phyloP scores from a whole-genome alignment of 495 filamentous ascomycete genomes.

The Aspergillus haitiensis region DNA sequence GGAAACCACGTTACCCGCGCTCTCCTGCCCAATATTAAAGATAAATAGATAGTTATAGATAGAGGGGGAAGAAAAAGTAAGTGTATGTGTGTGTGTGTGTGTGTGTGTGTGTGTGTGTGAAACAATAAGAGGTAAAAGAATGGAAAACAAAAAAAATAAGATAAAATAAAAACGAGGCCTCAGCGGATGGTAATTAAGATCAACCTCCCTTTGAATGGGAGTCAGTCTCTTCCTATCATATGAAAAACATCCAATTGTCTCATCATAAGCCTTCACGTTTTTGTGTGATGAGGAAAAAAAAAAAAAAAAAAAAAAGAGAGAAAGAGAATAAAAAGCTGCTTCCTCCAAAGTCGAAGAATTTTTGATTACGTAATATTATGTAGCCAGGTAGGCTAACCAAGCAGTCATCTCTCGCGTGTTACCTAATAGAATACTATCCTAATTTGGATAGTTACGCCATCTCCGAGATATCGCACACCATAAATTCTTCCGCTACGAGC shows the following conservation, averaged over 20 bases:
- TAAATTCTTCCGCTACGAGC: slow-evolving; percentile 29
- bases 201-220: slow-evolving; percentile 45
- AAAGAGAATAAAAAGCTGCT: background rate
- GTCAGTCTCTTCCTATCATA: slow-evolving; percentile 68
- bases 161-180: slow-evolving; percentile 33
- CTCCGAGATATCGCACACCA: slow-evolving; percentile 8
- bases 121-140: slow-evolving; percentile 1
- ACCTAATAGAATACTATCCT: background rate
- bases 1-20: too few species aligned
- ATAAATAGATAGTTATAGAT: background rate
- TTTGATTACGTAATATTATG: slow-evolving; percentile 16
- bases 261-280: slow-evolving; percentile 54
- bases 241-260: slow-evolving; percentile 46
- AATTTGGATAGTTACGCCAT: background rate
- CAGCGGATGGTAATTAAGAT: slow-evolving; percentile 54
- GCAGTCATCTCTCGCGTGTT: too few species aligned
- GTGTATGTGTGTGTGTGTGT: too few species aligned
- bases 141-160: slow-evolving; percentile 12
- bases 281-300: slow-evolving; percentile 26
- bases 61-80: background rate
- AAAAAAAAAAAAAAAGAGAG: slow-evolving; percentile 19
- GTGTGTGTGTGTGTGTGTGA: too few species aligned
- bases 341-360: slow-evolving; percentile 9
- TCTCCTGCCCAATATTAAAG: too few species aligned
- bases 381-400: too few species aligned